A percentile compares a stretch with the other conserved stretches of the same genome.
Evolutionary conservation across 2,329 filamentous ascomycete species (phyloP).

Genomic region (Fusarium phyllophilum): DNA sequence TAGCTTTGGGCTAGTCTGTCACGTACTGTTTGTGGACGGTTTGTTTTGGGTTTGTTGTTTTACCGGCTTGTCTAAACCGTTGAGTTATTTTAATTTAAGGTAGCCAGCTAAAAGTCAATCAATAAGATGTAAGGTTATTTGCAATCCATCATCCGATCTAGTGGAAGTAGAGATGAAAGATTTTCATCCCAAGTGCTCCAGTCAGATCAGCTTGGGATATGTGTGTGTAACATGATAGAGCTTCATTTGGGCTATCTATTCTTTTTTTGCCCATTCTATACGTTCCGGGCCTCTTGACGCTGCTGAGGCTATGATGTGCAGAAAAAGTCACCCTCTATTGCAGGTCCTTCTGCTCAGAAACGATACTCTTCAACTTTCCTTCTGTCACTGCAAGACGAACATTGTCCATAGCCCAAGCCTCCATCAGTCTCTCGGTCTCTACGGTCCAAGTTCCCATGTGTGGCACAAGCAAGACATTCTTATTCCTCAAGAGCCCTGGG

Average conservation of each 20-base stretch:
- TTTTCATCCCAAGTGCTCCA: neutral
- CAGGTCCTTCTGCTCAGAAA: slow-evolving; percentile 72
- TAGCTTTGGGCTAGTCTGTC: neutral
- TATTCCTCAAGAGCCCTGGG: slow-evolving; percentile 75
- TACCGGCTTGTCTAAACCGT: neutral
- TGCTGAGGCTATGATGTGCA: neutral
- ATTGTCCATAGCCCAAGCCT: slow-evolving; percentile 79
- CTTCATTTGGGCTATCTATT: neutral
- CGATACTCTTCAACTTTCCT: slow-evolving; percentile 72
- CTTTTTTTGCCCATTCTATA: neutral
- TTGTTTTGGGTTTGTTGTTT: neutral
- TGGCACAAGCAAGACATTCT: slow-evolving; percentile 78
- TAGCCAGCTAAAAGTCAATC: neutral
- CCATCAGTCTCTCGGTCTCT: slow-evolving; percentile 74
- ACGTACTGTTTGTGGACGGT: neutral
- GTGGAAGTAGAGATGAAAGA: neutral
- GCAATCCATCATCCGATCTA: neutral
- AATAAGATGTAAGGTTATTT: neutral
- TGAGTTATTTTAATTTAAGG: neutral
- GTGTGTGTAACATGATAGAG: neutral
- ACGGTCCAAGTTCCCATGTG: slow-evolving; percentile 88
- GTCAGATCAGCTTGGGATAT: neutral
- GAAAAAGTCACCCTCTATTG: slow-evolving; percentile 7
- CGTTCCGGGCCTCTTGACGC: neutral
- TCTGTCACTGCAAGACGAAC: slow-evolving; percentile 70